Base-by-base conservation (phyloP, 129 eudicot genomes). In the Arctium minus region DNA sequence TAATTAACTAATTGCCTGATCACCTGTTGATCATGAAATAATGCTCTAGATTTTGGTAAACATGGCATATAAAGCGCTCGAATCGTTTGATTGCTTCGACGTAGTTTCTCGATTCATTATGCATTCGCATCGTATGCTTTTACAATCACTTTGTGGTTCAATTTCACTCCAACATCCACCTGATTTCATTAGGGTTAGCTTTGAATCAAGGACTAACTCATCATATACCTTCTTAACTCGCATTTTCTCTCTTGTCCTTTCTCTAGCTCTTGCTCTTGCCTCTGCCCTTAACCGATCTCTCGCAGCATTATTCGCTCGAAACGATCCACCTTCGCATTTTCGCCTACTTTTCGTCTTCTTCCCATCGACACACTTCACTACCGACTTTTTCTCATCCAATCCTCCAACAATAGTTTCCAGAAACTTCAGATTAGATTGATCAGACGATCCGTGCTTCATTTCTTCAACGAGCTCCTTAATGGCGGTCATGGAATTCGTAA, bases 191-290 rank as follows among this genome's bases (percentile, higher is more conserved):
- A 60, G 2, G 12, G 3, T 31, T 39, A 74, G 31, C 33, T 65
- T 75, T 38, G 11, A 30, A 42, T 75, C 76, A 44, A 32, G 76
- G 67, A 68, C 62, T 6, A 50, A 30, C 3, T 46, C 18, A 56
- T 62, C 36, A 1, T 83, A 77, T 1, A 78, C 74, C 72, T 65
- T 79, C 73, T 73, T 87, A 69, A 65, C 80, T 17, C 36, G 67
- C 70, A 86, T 74, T 77, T 91, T 93, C 12, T 85, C 89, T 60
- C 77, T 85, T 7, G 97, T 88, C 70, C 98, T 87, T 65, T 91
- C 94, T 68, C 97, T 91, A 50, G 98, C 98, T 70, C 98, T 88
- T 12, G 84, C 94, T 84, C 97, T 88, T 17, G 97, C 98, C 88
- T 86, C 88, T 38, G 89, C 91, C 89, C 98, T 93, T 12, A 80